Evolutionary conservation across 148 eudicot species (phyloP), one percentile per base, ranked within the genome.

Genomic region (Talinum fruticosum): DNA sequence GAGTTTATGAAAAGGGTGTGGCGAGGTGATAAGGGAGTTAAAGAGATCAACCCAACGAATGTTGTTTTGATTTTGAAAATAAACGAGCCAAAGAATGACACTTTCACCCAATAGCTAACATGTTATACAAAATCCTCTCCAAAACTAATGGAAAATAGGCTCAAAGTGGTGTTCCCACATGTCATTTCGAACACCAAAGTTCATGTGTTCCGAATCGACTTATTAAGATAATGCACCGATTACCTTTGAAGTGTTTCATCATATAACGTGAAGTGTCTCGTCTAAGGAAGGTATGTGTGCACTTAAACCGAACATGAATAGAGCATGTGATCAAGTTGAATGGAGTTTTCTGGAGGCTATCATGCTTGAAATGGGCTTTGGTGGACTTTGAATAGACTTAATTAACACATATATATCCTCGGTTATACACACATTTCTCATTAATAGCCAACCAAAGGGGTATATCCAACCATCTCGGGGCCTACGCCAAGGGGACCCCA

Each of bases 401-500:
- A 24, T 70, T 34, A 8, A 34, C 19, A n/a, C 10, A 33, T 70
- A 47, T 37, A 21, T 70, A 4, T 13, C 45, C 45, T 33, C 73
- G 41, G 73, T 70, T 6, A 8, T 47, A 4, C 33, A 7, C 23
- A 8, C 36, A 5, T 29, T 33, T 10, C 8, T 70, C 21, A 26
- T 70, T 15, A 70, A 70, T 70, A 47, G 73, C 15, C 16, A 6
- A 33, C 73, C 44, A 2, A 23, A 4, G 12, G 73, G 36, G 15
- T 4, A 29, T 13, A 6, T 70, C 14, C 5, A 7, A 8, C 73
- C 73, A 16, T 8, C 36, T 3, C 34, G 73, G 21, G 73, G 73
- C 23, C 73, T 70, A 5, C 26, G 47, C 15, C 73, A 70, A 24
- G 73, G 73, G 3, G 73, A 70, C 5, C 73, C 73, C 4, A 29